A percentile compares a stretch with the other conserved stretches of the same genome.
phyloP scores from a whole-genome alignment of 2,329 filamentous ascomycete genomes.

The Aspergillus pseudoviridinutans region DNA sequence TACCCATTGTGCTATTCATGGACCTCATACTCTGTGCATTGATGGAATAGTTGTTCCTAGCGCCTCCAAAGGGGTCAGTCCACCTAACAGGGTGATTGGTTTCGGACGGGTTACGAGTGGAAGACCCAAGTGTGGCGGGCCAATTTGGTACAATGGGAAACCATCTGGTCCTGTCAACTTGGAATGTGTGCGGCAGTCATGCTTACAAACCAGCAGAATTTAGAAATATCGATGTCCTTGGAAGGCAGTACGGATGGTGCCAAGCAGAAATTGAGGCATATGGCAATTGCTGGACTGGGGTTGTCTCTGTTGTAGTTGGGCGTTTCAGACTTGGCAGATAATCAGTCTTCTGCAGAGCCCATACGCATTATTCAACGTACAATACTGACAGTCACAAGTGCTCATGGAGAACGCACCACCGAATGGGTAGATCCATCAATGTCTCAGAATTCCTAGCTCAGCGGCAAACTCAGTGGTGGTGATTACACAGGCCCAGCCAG shows the following conservation, averaged over 20 bases:
- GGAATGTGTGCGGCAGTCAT: background rate
- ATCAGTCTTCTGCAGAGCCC: background rate
- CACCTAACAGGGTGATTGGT: conserved; percentile 60
- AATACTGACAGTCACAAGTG: conserved; percentile 48
- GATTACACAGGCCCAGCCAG: conserved; percentile 58
- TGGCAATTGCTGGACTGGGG: conserved; percentile 55
- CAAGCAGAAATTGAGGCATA: conserved; percentile 54
- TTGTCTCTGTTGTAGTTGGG: conserved; percentile 47
- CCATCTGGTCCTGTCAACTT: conserved; percentile 44
- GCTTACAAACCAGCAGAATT: conserved; percentile 57
- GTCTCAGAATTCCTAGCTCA: conserved; percentile 51
- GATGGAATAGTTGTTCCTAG: conserved; percentile 69
- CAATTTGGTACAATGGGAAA: conserved; percentile 66
- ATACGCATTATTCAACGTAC: background rate
- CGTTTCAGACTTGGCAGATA: conserved; percentile 57
- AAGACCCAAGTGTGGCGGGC: conserved; percentile 57
- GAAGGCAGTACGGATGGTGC: conserved; percentile 44
- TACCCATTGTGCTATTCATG: background rate
- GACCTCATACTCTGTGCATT: conserved; percentile 43
- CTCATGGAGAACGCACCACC: conserved; percentile 62
- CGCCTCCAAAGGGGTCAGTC: conserved; percentile 65
- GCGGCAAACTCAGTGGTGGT: conserved; percentile 55
- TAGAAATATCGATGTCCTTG: conserved; percentile 58
- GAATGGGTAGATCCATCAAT: conserved; percentile 61
- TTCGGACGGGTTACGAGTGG: conserved; percentile 45